Base-by-base conservation (phyloP, 495 filamentous ascomycete genomes). In the Hypoxylon crocopeplum region DNA sequence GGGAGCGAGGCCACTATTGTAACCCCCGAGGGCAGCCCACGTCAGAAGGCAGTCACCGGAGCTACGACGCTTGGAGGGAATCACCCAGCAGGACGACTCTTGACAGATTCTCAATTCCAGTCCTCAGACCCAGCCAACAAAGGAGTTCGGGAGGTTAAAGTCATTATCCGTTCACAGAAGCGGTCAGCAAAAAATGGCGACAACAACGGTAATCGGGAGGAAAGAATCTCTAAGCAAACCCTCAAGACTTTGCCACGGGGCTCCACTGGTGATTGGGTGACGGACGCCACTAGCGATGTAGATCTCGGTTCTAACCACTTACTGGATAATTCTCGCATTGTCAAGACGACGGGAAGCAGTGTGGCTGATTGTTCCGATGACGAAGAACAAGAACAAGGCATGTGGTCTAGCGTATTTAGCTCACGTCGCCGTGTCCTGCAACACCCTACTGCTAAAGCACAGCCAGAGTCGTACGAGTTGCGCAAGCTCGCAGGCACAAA, bases 341-440 rank as follows among this genome's bases (percentile, higher is more conserved):
- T 65, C 27, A 69, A 73, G 49, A 19, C 29, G 8, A 66, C 73
- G 2, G 73, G 74, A n/a, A 74, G 72, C 53, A 76, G 74, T 33
- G 61, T 77, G 27, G 75, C 74, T 0, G 63, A 73, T 38, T 72
- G 56, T 29, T 77, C 73, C 0, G 72, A 77, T 17, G 51, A 60
- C 7, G 61, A 47, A 17, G 49, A 54, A 25, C 27, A 36, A 13
- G 20, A 7, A 3, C n/a, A 27, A 29, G 16, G 4, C 10, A 2
- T 7, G 2, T 22, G 17, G 5, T 36, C 38, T 16, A 48, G 64
- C 24, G n/a, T n/a, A n/a, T n/a, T n/a, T n/a, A n/a, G n/a, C 38
- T 72, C 67, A 1, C 56, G 46, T 1, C 64, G 69, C 5, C 63
- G 49, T 4, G 68, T 75, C n/a, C 6, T 75, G 2, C 62, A 66